phyloP scores from a whole-genome alignment of 257 asterid genomes.

The Solanum lycopersicoides region DNA sequence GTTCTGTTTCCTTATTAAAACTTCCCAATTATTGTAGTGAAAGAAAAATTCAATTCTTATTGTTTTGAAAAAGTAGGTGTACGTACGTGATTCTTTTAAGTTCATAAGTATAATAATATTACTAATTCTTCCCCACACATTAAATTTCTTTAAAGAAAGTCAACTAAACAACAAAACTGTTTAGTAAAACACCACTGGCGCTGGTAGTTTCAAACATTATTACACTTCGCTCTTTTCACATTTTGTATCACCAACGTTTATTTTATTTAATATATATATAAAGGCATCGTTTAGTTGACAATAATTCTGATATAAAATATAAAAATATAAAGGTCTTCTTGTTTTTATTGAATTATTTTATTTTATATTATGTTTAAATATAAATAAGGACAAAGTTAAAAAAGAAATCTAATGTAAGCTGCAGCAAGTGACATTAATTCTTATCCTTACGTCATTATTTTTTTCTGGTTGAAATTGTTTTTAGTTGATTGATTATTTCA shows the following conservation, averaged over 20 bases:
- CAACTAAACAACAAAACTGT: background rate
- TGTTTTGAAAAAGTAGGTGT: background rate
- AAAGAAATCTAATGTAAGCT: background rate
- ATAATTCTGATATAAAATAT: too few species aligned
- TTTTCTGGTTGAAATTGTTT: background rate
- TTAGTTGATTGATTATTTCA: background rate
- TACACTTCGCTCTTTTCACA: too few species aligned
- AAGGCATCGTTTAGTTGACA: background rate
- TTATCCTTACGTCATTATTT: background rate
- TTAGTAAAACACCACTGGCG: background rate
- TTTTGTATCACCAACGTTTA: too few species aligned
- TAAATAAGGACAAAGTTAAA: background rate
- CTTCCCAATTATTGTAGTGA: background rate
- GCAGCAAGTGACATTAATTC: too few species aligned
- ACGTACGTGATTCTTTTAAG: background rate
- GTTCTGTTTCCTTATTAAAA: background rate
- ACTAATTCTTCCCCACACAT: background rate
- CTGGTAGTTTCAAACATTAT: background rate
- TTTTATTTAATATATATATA: too few species aligned
- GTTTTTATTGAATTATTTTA: background rate
- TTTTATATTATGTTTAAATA: background rate
- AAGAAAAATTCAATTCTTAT: background rate
- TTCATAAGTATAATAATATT: background rate
- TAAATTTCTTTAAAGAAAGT: background rate
- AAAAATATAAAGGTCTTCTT: background rate